phyloP scores from a whole-genome alignment of 257 asterid genomes.

The Voacanga thouarsii region DNA sequence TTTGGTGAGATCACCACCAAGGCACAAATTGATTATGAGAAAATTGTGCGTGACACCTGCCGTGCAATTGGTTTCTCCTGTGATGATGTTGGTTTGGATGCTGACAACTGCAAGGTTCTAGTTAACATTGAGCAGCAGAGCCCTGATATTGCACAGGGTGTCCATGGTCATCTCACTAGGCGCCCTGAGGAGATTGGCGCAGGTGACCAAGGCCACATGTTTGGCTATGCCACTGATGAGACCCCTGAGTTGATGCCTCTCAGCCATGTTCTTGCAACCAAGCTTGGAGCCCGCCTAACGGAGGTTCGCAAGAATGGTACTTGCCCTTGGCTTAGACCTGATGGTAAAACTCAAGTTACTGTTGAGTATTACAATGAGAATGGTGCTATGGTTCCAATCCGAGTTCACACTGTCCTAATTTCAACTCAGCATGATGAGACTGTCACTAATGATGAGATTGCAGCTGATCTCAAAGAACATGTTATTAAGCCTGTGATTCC shows the following conservation, averaged over 20 bases:
- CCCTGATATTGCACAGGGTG: slow-evolving; percentile 66
- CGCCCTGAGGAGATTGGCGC: slow-evolving; percentile 63
- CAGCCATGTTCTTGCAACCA: slow-evolving; percentile 61
- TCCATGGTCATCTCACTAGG: slow-evolving; percentile 59
- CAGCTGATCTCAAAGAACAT: slow-evolving; percentile 54
- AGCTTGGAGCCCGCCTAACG: slow-evolving; percentile 54
- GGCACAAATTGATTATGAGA: slow-evolving; percentile 54
- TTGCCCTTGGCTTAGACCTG: slow-evolving; percentile 66
- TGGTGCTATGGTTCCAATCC: slow-evolving; percentile 57
- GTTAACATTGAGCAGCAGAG: slow-evolving; percentile 57
- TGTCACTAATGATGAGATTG: slow-evolving; percentile 59
- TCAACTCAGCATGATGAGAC: slow-evolving; percentile 69
- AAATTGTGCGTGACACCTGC: slow-evolving; percentile 60
- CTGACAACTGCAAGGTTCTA: slow-evolving; percentile 59
- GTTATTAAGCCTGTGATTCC: slow-evolving; percentile 60
- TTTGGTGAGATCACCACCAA: slow-evolving; percentile 63
- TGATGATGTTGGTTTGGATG: slow-evolving; percentile 61
- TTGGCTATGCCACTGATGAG: slow-evolving; percentile 64
- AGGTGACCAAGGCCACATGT: slow-evolving; percentile 65
- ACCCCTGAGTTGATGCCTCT: slow-evolving; percentile 66
- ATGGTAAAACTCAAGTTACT: slow-evolving; percentile 63
- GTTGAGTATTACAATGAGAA: slow-evolving; percentile 59
- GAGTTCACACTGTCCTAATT: slow-evolving; percentile 60
- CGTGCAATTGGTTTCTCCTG: slow-evolving; percentile 53
- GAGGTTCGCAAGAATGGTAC: slow-evolving; percentile 61